phyloP scores from a whole-genome alignment of 495 filamentous ascomycete genomes.

The Penicillium antarcticum region DNA sequence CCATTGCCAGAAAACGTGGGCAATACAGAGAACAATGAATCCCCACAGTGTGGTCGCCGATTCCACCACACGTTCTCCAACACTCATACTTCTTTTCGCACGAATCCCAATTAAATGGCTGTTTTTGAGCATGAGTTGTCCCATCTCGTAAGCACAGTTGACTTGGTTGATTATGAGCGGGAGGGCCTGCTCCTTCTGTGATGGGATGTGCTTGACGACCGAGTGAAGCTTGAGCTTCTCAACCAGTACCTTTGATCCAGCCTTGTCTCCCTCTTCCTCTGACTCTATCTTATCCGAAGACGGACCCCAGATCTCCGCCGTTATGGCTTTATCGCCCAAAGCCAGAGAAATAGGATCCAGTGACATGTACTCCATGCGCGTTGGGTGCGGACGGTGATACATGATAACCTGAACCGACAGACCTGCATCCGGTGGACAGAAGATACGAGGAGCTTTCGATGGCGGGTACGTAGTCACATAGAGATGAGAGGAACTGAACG shows the following conservation, averaged over 20 bases:
- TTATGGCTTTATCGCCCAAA: constrained; percentile 67
- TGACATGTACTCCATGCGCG: constrained; percentile 95
- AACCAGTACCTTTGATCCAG: constrained; percentile 60
- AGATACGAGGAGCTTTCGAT: constrained; percentile 63
- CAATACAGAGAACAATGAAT: constrained; percentile 63
- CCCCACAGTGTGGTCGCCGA: constrained; percentile 84
- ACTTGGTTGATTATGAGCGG: constrained; percentile 87
- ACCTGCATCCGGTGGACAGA: constrained; percentile 57
- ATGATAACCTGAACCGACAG: constrained; percentile 81
- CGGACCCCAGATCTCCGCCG: constrained; percentile 22
- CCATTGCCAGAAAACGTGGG: constrained; percentile 70
- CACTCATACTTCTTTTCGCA: constrained; percentile 79
- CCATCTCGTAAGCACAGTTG: constrained; percentile 91
- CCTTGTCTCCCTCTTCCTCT: constrained; percentile 61
- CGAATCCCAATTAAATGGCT: constrained; percentile 76
- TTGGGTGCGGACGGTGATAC: constrained; percentile 82
- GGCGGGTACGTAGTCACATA: constrained; percentile 58
- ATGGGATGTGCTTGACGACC: constrained; percentile 68
- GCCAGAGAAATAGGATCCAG: constrained; percentile 84
- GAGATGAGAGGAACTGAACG: constrained; percentile 68
- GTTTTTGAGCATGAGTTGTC: constrained; percentile 80
- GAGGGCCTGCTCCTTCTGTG: constrained; percentile 78
- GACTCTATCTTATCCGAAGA: constrained; percentile 32
- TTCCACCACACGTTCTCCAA: constrained; percentile 92
- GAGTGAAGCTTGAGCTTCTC: constrained; percentile 89